phyloP scores from a whole-genome alignment of 495 filamentous ascomycete species.

The Letharia columbiana region DNA sequence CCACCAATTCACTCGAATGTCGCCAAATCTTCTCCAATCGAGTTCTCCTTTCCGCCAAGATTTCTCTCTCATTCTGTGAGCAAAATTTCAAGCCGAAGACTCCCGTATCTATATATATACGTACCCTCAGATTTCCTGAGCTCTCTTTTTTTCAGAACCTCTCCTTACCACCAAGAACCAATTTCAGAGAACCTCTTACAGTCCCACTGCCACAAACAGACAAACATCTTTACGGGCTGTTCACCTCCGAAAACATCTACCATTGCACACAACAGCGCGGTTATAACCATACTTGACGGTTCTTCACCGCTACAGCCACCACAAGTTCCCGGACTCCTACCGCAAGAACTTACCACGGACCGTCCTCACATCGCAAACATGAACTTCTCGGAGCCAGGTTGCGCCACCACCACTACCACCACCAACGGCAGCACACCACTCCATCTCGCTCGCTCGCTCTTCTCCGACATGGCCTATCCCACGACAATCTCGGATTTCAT shows the following conservation, averaged over 20 bases:
- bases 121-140: too few relatives aligned
- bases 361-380: slow-evolving; percentile 1
- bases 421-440: background rate
- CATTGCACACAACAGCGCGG: background rate
- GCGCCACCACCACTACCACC: background rate
- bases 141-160: background rate
- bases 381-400: slow-evolving; percentile 3
- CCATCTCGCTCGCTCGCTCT: background rate
- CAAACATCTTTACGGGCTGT: background rate
- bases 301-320: background rate
- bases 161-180: background rate
- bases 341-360: background rate
- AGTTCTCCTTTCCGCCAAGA: background rate
- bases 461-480: background rate
- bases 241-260: background rate
- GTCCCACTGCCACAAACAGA: background rate
- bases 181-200: background rate
- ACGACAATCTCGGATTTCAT: background rate
- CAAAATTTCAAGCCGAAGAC: background rate
- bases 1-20: background rate
- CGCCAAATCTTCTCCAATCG: background rate
- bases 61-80: background rate
- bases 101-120: background rate
- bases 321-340: background rate
- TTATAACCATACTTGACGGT: background rate